A percentile compares a stretch with the other conserved stretches of the same genome.
Evolutionary conservation across 148 eudicot genomes (phyloP).

Genomic region (Drosera capensis): DNA sequence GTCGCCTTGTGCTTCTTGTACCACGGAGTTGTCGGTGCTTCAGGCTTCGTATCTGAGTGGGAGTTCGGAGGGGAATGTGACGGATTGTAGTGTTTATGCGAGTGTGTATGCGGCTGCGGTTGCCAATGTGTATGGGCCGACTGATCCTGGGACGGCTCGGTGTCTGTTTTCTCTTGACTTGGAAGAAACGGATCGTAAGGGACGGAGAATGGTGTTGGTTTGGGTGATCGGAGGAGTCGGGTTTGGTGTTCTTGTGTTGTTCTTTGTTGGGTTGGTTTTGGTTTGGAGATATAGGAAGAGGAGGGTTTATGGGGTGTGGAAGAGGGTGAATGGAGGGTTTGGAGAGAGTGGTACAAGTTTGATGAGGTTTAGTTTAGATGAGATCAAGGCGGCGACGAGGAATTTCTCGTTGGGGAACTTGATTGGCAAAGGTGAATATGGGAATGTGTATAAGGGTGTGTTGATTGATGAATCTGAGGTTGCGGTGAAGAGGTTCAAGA

Average conservation of each 20-base stretch:
- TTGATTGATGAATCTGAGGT: conserved; percentile 56
- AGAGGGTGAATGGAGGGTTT: conserved; percentile 8
- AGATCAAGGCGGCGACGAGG: conserved; percentile 45
- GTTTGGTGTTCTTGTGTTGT: conserved; percentile 15
- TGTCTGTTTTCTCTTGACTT: conserved; percentile 42
- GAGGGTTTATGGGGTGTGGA: conserved; percentile 2
- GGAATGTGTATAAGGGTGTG: conserved; percentile 85
- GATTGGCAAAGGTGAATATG: conserved; percentile 84
- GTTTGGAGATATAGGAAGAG: conserved; percentile 15
- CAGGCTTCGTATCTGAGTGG: conserved; percentile 37
- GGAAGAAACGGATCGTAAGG: neutral
- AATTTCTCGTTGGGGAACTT: conserved; percentile 54
- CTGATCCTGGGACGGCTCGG: conserved; percentile 39
- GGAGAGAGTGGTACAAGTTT: conserved; percentile 24
- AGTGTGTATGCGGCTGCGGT: conserved; percentile 49
- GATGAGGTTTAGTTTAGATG: conserved; percentile 53
- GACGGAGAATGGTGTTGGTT: conserved; percentile 12
- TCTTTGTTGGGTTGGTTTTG: conserved; percentile 17
- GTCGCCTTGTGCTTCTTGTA: conserved; percentile 49
- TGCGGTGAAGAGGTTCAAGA: conserved; percentile 85
- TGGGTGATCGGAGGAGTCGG: conserved; percentile 14
- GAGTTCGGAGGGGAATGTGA: conserved; percentile 20
- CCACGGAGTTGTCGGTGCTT: conserved; percentile 19
- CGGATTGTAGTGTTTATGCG: conserved; percentile 52
- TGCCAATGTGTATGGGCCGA: conserved; percentile 42